These are phyloP conservation scores for Lachnellula cervina DNA, from an alignment of 2,329 filamentous ascomycete genomes.

Conservation along the genomic window DNA sequence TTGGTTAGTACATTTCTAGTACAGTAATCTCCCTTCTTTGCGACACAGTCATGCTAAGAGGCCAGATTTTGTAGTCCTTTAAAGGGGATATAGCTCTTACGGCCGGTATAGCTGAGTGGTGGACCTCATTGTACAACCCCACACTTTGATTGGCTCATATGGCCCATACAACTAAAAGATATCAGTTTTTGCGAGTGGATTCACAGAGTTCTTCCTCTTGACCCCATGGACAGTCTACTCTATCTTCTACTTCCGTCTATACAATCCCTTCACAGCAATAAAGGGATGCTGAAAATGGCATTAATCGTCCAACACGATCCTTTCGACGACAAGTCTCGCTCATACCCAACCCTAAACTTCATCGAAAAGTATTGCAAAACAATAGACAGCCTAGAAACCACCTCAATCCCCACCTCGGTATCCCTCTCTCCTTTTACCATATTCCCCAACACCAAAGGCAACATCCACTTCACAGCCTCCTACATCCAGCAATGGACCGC, in stretches of 20 bases:
- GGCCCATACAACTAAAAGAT: too few species aligned
- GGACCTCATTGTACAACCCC: too few species aligned
- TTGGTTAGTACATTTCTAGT: too few species aligned
- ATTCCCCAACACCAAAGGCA: constrained; percentile 15
- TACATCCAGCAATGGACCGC: constrained; percentile 9
- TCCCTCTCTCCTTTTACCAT: constrained; percentile 9
- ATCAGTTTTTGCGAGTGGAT: too few species aligned
- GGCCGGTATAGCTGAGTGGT: too few species aligned
- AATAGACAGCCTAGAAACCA: constrained; percentile 2
- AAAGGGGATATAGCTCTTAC: too few species aligned
- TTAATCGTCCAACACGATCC: constrained; percentile 52
- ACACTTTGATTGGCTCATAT: too few species aligned
- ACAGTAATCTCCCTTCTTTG: too few species aligned
- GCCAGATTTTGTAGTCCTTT: too few species aligned
- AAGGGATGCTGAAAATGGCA: neutral
- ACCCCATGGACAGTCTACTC: neutral
- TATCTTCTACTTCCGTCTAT: neutral
- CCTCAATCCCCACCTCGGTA: neutral
- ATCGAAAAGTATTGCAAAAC: constrained; percentile 9
- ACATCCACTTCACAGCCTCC: constrained; percentile 7
- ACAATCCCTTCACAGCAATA: neutral
- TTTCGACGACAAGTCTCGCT: constrained; percentile 86
- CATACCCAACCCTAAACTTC: constrained; percentile 55
- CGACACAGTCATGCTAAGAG: too few species aligned
- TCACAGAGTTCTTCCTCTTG: too few species aligned